phyloP scores from a whole-genome alignment of 257 asterid genomes.

The Rauvolfia tetraphylla region DNA sequence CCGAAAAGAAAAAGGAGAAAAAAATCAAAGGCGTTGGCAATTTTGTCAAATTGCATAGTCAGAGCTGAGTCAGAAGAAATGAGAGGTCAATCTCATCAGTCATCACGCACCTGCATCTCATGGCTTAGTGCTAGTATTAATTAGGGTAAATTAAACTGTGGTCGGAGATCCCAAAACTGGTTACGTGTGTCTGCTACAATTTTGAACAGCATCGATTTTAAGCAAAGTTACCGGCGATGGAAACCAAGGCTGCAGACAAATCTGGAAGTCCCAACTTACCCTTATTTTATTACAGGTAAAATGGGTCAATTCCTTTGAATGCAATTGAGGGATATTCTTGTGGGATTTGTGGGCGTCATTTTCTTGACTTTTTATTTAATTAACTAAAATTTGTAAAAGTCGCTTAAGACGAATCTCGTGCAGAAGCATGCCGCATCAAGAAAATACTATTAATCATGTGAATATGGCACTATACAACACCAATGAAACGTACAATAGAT shows the following conservation, averaged over 20 bases:
- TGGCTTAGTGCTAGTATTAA: too few relatives aligned
- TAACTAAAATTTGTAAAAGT: background rate
- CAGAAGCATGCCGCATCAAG: background rate
- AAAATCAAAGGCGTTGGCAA: background rate
- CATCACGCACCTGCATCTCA: too few relatives aligned
- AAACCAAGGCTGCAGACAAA: background rate
- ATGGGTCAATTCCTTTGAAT: too few relatives aligned
- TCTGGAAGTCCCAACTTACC: background rate
- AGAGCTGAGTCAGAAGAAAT: constrained; percentile 36
- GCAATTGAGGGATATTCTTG: too few relatives aligned
- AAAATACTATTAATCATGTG: background rate
- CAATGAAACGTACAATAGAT: too few relatives aligned
- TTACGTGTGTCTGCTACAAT: background rate
- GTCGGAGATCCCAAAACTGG: too few relatives aligned
- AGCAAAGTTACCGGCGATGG: background rate
- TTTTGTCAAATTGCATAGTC: constrained; percentile 8
- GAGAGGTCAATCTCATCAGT: constrained; percentile 26
- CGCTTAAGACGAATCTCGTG: background rate
- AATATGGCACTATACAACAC: too few relatives aligned
- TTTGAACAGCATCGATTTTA: background rate
- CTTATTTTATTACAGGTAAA: too few relatives aligned
- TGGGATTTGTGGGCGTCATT: background rate
- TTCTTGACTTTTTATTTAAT: background rate
- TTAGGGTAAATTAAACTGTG: too few relatives aligned
- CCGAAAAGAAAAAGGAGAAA: background rate